These are phyloP conservation scores for Chaetomium fimeti DNA, from an alignment of 495 filamentous ascomycete species.

Conservation along the genomic window DNA sequence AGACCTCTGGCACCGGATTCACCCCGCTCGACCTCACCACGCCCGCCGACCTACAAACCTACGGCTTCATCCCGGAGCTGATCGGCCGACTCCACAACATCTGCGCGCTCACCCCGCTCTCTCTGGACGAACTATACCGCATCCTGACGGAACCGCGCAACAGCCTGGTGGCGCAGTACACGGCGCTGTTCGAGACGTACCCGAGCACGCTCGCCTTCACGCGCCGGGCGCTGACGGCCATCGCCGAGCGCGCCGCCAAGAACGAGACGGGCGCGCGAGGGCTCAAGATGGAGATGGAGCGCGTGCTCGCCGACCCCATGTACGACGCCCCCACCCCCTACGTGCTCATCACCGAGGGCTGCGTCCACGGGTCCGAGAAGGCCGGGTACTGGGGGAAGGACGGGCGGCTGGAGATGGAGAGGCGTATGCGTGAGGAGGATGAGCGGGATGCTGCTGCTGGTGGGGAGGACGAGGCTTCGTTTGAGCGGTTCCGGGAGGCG, in stretches of 20 bases:
- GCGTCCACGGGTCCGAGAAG: slow-evolving; percentile 62
- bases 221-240: slow-evolving; percentile 68
- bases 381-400: slow-evolving; percentile 53
- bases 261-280: slow-evolving; percentile 89
- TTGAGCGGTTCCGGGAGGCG: slow-evolving; percentile 45
- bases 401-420: slow-evolving; percentile 53
- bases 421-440: slow-evolving; percentile 55
- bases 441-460: slow-evolving; percentile 27
- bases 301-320: slow-evolving; percentile 82
- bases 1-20: slow-evolving; percentile 42
- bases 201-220: slow-evolving; percentile 84
- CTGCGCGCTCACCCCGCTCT: slow-evolving; percentile 77
- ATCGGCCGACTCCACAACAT: slow-evolving; percentile 83
- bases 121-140: slow-evolving; percentile 72
- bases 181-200: slow-evolving; percentile 76
- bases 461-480: slow-evolving; percentile 24
- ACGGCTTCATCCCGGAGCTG: slow-evolving; percentile 95
- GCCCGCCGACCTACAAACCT: slow-evolving; percentile 81
- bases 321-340: slow-evolving; percentile 72
- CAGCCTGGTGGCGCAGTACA: slow-evolving; percentile 80
- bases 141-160: slow-evolving; percentile 93
- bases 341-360: slow-evolving; percentile 74
- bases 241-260: slow-evolving; percentile 67
- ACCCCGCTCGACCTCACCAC: slow-evolving; percentile 80
- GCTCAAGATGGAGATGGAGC: slow-evolving; percentile 84